phyloP scores from a whole-genome alignment of 1,284 basidiomycete species.

The Fistulinella cinereoalba region DNA sequence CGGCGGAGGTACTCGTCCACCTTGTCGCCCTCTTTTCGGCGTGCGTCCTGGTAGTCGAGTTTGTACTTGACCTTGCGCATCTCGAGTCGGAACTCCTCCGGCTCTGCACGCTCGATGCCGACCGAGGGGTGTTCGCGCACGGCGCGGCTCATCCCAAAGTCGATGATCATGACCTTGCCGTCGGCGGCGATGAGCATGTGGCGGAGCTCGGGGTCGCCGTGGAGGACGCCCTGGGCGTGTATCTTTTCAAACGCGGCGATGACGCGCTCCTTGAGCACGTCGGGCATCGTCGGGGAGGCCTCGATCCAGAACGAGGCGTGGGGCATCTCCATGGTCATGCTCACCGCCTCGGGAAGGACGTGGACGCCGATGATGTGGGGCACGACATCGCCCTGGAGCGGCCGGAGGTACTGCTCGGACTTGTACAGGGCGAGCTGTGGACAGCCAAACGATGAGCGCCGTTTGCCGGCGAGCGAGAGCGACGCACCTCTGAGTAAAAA shows the following conservation, averaged over 20 bases:
- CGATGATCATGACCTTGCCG: conserved; percentile 52
- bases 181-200: conserved; percentile 60
- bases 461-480: background rate
- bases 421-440: conserved; percentile 41
- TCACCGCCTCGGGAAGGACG: conserved; percentile 37
- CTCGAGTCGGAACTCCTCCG: conserved; percentile 47
- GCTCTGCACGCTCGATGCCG: conserved; percentile 37
- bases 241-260: conserved; percentile 48
- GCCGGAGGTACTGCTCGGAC: conserved; percentile 43
- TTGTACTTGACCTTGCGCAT: conserved; percentile 55
- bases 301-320: conserved; percentile 56
- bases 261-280: conserved; percentile 46
- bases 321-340: conserved; percentile 52
- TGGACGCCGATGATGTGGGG: conserved; percentile 54
- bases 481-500: conserved; percentile 42
- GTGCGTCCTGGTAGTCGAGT: conserved; percentile 38
- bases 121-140: conserved; percentile 37
- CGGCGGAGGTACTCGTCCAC: conserved; percentile 31
- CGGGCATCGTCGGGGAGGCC: conserved; percentile 51
- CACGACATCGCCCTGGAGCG: conserved; percentile 52
- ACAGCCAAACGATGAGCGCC: conserved; percentile 2
- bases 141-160: conserved; percentile 51
- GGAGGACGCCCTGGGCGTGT: conserved; percentile 49
- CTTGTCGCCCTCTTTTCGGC: conserved; percentile 29
- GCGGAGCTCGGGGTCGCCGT: conserved; percentile 48